Evolutionary conservation across 257 asterid genomes (phyloP).

Genomic region (Solanum acaule): DNA sequence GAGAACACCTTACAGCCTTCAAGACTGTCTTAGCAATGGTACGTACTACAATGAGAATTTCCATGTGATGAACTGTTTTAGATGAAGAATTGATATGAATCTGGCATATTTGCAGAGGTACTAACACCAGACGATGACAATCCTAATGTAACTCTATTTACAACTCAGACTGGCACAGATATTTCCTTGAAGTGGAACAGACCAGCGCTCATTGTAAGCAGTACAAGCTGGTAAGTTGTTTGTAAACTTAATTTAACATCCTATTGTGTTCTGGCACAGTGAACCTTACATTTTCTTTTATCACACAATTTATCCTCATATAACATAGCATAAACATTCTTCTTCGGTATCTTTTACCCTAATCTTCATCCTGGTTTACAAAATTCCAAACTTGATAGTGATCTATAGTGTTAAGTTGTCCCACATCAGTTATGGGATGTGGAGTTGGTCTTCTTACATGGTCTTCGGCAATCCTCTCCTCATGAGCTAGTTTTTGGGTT

Average conservation of each 20-base stretch:
- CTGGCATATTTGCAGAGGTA: slow-evolving; percentile 26
- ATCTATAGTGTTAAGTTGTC: neutral
- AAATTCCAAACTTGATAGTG: neutral
- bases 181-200: slow-evolving; percentile 57
- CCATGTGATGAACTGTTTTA: neutral
- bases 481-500: neutral
- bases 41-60: slow-evolving; percentile 27
- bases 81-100: neutral
- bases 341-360: neutral
- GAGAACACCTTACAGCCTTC: slow-evolving; percentile 45
- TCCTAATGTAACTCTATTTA: slow-evolving; percentile 49
- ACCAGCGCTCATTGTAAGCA: slow-evolving; percentile 91
- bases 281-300: neutral
- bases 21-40: slow-evolving; percentile 80
- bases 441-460: neutral
- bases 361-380: neutral
- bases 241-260: slow-evolving; percentile 3
- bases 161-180: slow-evolving; percentile 47
- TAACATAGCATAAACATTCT: neutral
- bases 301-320: neutral
- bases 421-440: neutral
- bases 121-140: slow-evolving; percentile 19
- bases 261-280: neutral
- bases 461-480: neutral
- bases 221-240: slow-evolving; percentile 82